Base-by-base conservation (phyloP, 805 yeast species). In the Candida loeiensis region DNA sequence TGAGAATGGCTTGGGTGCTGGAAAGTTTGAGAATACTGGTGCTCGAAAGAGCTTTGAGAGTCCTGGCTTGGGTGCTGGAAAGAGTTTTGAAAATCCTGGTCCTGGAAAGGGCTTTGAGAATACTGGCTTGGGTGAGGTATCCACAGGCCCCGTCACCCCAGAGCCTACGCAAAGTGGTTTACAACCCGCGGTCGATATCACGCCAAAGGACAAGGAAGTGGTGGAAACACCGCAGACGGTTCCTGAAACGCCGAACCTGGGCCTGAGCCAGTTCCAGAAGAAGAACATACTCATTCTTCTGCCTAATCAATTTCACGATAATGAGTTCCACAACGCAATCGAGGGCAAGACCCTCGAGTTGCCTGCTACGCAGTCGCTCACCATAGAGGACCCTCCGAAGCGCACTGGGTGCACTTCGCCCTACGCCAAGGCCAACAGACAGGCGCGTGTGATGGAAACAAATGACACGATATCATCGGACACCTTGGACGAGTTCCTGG, bases 371-470 rank as follows among this genome's bases (percentile, higher is more conserved):
- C 26, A 26, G 16, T 20, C 27, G 9, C 42, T 35, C 38, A 30
- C 26, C 13, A 53, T 52, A 4, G 67, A 59, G 4, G 47, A 39
- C 4, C 39, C 43, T 17, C 45, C 50, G 24, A 45, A 51, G 5
- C 52, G 70, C 34, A 55, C 66, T 1, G 54, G 51, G 9, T 56
- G 63, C 18, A 53, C 68, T 6, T 64, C 71, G 20, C 74, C 74
- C 5, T 53, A 64, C 53, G 74, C 73, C 1, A 63, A 54, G 45
- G 68, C 58, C 5, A 69, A 69, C 40, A 55, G 74, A 37, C 74
- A 69, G 46, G 74, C 74, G 2, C 56, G 73, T 20, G 72, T 69
- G 6, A 64, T 69, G 3, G 74, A 69, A 44, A 60, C 68, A 2
- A 57, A 54, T 37, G 65, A 62, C 22, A 56, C 47, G 14, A 44